phyloP scores from a whole-genome alignment of 2,329 filamentous ascomycete species.

The Botrytis hyacinthi region DNA sequence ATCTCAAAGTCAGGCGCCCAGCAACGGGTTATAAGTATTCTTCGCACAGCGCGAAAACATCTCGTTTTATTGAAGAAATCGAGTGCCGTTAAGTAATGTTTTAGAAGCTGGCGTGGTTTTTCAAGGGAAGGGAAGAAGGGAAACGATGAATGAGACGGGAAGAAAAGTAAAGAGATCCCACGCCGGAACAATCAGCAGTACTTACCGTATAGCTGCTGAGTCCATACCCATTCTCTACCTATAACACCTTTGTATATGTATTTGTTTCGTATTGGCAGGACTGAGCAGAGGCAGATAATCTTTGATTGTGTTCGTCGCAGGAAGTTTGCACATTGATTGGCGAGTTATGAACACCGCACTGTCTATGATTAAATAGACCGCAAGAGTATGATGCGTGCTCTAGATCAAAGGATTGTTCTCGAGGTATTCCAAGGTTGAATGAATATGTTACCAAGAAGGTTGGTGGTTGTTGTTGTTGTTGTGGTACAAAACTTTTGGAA shows the following conservation, averaged over 20 bases:
- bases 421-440: not conserved
- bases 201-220: not conserved
- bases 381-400: not conserved
- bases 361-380: not conserved
- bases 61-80: constrained; percentile 43
- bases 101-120: constrained; percentile 23
- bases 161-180: not conserved
- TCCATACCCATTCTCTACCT: not conserved
- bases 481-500: not conserved
- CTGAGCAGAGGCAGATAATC: not conserved
- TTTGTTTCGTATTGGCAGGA: not conserved
- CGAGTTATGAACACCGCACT: not conserved
- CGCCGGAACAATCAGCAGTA: not conserved
- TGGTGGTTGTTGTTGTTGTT: not conserved
- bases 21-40: constrained; percentile 61
- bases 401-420: not conserved
- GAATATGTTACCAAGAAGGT: not conserved
- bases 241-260: not conserved
- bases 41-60: constrained; percentile 70
- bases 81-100: constrained; percentile 26
- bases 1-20: constrained; percentile 69
- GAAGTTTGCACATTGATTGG: not conserved
- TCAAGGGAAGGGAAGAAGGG: not conserved
- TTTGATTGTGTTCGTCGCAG: not conserved
- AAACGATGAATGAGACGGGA: not conserved